Conservation (phyloP, 1,284 basidiomycete genomes). For the Trametes polyzona region DNA sequence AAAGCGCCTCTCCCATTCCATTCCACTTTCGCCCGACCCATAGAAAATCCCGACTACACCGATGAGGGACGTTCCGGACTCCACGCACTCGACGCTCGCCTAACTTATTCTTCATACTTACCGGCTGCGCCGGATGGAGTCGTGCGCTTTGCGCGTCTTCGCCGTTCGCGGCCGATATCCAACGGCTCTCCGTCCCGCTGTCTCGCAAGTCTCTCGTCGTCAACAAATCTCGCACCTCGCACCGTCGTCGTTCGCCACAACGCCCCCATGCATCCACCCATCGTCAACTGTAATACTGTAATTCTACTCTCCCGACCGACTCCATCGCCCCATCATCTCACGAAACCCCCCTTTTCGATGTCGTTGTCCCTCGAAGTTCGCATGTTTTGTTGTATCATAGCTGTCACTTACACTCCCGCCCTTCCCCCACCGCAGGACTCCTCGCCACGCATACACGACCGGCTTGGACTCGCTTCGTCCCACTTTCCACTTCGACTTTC, state of each 20-base stretch:
- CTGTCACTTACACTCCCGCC: not conserved
- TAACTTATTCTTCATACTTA: slow-evolving; percentile 6
- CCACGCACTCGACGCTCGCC: not conserved
- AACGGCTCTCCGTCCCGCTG: not conserved
- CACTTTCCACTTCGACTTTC: not conserved
- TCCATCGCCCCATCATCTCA: not conserved
- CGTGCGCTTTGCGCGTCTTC: not conserved
- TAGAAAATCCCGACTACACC: not conserved
- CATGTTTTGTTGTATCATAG: slow-evolving; percentile 9
- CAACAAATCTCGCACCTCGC: not conserved
- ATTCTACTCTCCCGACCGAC: not conserved
- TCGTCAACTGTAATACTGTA: not conserved
- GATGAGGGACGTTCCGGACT: not conserved
- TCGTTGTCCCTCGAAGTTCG: not conserved
- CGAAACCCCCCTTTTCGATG: too few species aligned
- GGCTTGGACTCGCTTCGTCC: not conserved
- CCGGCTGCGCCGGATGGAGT: not conserved
- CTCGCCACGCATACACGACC: not conserved
- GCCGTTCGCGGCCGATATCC: not conserved
- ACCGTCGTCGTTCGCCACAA: not conserved
- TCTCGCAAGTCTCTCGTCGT: not conserved
- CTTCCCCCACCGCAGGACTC: not conserved
- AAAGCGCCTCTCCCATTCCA: not conserved
- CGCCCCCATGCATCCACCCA: too few species aligned
- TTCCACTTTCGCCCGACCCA: not conserved